Evolutionary conservation across 768 basidiomycete genomes (phyloP), one percentile per base, ranked within the genome.

Genomic region (Trametes villosa): DNA sequence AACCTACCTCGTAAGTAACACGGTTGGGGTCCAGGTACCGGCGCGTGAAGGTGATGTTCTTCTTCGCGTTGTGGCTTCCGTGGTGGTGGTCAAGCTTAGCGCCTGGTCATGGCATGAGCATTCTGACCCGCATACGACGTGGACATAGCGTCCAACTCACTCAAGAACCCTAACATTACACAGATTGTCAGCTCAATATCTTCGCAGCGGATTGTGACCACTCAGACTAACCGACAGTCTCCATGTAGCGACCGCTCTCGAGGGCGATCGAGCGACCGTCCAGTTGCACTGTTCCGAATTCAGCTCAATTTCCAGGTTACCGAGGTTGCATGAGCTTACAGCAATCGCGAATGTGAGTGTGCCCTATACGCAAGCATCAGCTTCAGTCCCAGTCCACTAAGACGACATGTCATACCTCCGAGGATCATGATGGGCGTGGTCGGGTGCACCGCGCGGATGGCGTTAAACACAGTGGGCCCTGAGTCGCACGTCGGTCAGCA

Each of bases 161-260:
- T 87, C 78, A 90, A 75, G 84, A 86, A 92, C 9, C 87, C 74
- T 72, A 26, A 30, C 4, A 38, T 4, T 17, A 38, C 36, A 17
- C 13, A 15, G 4, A 15, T 4, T 4, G 18, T 38, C 15, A 38
- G 13, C 18, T 7, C 13, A 18, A 38, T 8, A 34, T 34, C 33
- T 15, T 38, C 13, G 36, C 13, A 17, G 7, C 4, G 36, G 36
- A 38, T 3, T 9, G 4, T 7, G 7, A 38, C 8, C 40, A 29
- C n/a, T n/a, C n/a, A n/a, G n/a, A 40, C 82, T 13, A 49, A 89
- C 92, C 93, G 54, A 96, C 78, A 11, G 94, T 97, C 75, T 97
- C 95, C 88, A 96, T 91, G 70, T 96, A 96, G 24, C 92, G 79
- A 18, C 95, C 91, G 64, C 91, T 89, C 68, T 93, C 91, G 61